Conservation (phyloP, 805 yeast genomes). For the Candida ulmi region DNA sequence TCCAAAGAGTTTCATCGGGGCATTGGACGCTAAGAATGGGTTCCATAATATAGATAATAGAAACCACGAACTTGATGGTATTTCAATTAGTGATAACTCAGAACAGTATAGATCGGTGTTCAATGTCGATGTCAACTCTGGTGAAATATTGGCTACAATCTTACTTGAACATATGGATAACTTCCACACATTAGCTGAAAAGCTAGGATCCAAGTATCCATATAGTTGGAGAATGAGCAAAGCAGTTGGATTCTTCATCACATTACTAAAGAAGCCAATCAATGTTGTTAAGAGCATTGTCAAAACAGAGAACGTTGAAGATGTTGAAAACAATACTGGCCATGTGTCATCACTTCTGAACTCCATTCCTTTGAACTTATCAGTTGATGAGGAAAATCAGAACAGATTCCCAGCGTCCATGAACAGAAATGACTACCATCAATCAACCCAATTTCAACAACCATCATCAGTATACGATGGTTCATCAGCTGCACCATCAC, state of each 20-base stretch:
- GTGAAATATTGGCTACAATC: constrained; percentile 31
- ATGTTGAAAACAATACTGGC: constrained; percentile 19
- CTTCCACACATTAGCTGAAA: constrained; percentile 36
- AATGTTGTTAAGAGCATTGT: constrained; percentile 19
- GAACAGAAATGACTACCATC: neutral
- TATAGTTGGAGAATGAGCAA: constrained; percentile 67
- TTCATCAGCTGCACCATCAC: neutral
- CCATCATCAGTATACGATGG: neutral
- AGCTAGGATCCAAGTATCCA: constrained; percentile 51
- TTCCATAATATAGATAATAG: constrained; percentile 15
- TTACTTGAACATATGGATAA: constrained; percentile 35
- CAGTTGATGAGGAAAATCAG: constrained; percentile 16
- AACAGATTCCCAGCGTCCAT: neutral
- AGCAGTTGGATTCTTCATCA: constrained; percentile 41
- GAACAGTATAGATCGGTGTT: constrained; percentile 22
- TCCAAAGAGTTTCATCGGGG: constrained; percentile 13
- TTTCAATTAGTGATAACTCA: constrained; percentile 17
- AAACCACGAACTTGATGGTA: constrained; percentile 16
- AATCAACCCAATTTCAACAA: neutral
- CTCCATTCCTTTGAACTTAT: constrained; percentile 19
- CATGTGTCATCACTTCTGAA: constrained; percentile 14
- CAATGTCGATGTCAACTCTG: constrained; percentile 30
- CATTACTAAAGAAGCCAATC: constrained; percentile 29
- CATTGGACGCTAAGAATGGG: constrained; percentile 5
- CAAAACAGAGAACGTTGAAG: constrained; percentile 14